Evolutionary conservation across 2,329 filamentous ascomycete genomes (phyloP), one percentile per base, ranked within the genome.

Genomic region (Phaeosphaeriaceae sp.): DNA sequence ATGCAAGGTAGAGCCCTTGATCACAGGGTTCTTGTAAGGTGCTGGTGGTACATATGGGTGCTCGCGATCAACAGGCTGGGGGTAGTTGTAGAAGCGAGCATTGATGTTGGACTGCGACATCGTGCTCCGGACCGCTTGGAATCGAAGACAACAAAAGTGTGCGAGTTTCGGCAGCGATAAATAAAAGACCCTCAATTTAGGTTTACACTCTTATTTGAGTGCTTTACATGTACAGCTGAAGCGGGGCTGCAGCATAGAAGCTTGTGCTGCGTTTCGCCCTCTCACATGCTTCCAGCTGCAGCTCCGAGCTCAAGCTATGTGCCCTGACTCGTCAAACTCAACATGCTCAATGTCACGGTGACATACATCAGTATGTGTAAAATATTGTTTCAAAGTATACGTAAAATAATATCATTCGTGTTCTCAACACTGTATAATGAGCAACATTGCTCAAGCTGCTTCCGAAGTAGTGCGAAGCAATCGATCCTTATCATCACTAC

Each of bases 1-100:
- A 26, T 86, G 82, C 49, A 96, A 80, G 8, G 88, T 77, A 30
- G 84, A 77, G 5, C 92, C 92, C 55, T 89, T 84, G 63, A 96
- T 80, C 1, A 88, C 84, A 0, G 92, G 92, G 72, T 94, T 93
- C 43, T 85, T 82, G 61, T 69, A 60, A n/a, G 71, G 63, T 5
- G 75, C 73, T 4, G 76, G 75, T 19, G 69, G 64, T 60, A 70
- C 60, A 66, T 77, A 80, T 2, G 73, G 68, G 32, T 76, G 61
- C 28, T 78, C 69, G 52, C 66, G 65, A 10, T 67, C 62, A 49
- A 66, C 70, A 19, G 76, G 70, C 2, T 63, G 63, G 15, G 78
- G 78, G 54, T 79, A 79, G 55, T 77, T 75, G 61, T 74, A 63
- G 64, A 74, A 77, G 51, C 60, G 64, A 52, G 54, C 40, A 64